Conservation (phyloP, 768 basidiomycete species). For the Boletus bicolor region DNA sequence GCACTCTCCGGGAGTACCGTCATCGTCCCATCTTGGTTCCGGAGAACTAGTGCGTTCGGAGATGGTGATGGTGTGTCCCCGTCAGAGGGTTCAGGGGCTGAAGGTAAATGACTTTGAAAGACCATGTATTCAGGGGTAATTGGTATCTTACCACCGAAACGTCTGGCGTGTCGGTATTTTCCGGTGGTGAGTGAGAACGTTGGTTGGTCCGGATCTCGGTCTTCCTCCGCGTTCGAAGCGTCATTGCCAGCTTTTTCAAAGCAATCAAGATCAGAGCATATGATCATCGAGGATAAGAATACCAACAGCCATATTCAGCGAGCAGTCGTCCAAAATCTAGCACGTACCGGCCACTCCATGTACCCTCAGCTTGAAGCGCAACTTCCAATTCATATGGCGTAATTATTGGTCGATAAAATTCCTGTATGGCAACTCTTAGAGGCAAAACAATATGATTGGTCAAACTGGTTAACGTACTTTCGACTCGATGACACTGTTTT, state of each 20-base stretch:
- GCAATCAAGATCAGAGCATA: background rate
- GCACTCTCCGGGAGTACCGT: conserved; percentile 60
- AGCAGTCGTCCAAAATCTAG: conserved; percentile 71
- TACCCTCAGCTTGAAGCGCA: conserved; percentile 66
- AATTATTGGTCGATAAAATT: conserved; percentile 86
- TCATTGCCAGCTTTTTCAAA: conserved; percentile 5
- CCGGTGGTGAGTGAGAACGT: conserved; percentile 86
- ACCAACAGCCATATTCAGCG: conserved; percentile 29
- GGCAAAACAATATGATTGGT: background rate
- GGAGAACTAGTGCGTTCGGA: conserved; percentile 49
- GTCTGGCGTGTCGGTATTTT: conserved; percentile 74
- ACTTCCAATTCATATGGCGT: conserved; percentile 90
- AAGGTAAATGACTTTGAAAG: conserved; percentile 1
- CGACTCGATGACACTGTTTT: conserved; percentile 79
- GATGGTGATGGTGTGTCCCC: conserved; percentile 22
- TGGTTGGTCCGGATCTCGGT: conserved; percentile 65
- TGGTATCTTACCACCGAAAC: conserved; percentile 46
- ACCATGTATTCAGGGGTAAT: background rate
- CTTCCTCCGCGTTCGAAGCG: conserved; percentile 29
- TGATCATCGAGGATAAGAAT: background rate
- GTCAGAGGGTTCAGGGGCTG: conserved; percentile 14
- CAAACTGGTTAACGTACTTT: conserved; percentile 41
- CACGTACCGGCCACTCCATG: conserved; percentile 76
- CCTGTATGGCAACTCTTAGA: conserved; percentile 42
- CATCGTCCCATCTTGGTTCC: conserved; percentile 63